Percentiles rank a stretch among this genome's conserved stretches.
phyloP scores from a whole-genome alignment of 768 basidiomycete genomes.

The Pisolithus marmoratus region DNA sequence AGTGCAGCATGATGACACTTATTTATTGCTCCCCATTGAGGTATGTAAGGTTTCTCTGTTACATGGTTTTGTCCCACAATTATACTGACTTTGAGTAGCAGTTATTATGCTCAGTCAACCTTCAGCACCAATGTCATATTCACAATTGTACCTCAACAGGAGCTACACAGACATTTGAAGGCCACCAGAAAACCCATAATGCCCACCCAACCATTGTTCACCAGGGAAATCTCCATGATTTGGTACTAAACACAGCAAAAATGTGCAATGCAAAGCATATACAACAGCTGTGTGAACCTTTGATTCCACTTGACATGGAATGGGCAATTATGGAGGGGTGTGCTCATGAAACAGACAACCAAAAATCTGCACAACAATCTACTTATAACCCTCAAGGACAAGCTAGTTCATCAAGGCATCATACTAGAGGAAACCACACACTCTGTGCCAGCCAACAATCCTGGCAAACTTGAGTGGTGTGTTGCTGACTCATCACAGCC shows the following conservation, averaged over 20 bases:
- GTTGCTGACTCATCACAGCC: neutral
- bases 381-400: neutral
- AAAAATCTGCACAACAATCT: neutral
- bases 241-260: neutral
- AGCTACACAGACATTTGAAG: too few relatives aligned
- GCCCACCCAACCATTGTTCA: neutral
- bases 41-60: neutral
- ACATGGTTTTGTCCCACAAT: too few relatives aligned
- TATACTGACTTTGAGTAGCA: conserved; percentile 2
- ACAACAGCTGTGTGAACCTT: neutral
- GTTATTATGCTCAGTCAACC: conserved; percentile 13
- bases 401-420: neutral
- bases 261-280: neutral
- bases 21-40: neutral
- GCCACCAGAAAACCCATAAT: neutral
- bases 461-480: neutral
- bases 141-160: conserved; percentile 12
- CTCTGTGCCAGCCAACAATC: neutral
- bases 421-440: neutral
- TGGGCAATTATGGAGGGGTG: neutral
- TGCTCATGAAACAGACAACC: neutral
- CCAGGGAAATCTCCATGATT: neutral
- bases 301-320: neutral
- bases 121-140: conserved; percentile 15
- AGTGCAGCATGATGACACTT: neutral